Evolutionary conservation across 2,329 filamentous ascomycete genomes (phyloP), one percentile per base, ranked within the genome.

Genomic region (Aspergillus versicolor): DNA sequence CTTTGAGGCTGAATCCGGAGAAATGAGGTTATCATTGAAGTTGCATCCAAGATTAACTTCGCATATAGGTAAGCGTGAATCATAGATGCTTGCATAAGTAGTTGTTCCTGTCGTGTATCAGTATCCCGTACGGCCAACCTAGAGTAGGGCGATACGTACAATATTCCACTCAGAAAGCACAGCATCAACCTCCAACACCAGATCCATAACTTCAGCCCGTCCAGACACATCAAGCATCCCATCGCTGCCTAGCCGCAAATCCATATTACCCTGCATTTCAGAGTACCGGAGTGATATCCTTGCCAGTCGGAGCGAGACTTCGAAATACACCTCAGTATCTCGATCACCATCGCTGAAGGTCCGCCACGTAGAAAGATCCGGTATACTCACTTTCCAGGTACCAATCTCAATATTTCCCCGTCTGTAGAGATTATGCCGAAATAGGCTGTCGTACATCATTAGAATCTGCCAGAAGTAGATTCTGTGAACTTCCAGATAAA

Each of bases 401-500:
- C 47, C 47, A 5, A 1, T 13, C 27, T 30, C 27, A 19, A 50
- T 50, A 32, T 9, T 50, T 22, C 47, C 47, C 5, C 9, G 6
- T 3, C 19, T 27, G 32, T 37, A 50, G 1, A 50, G 32, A 22
- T 50, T 27, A 1, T 50, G 6, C 1, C 19, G 30, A 11, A 50
- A 50, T 5, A 37, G 21, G 7, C 40, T 13, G 19, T 50, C 32
- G 5, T 15, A 19, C n/a, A n/a, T 11, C 27, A 50, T 50, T 7
- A 50, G 19, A 15, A 50, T 50, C 17, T 50, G 47, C 47, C 47
- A 50, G 32, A 50, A 40, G 47, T 50, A 50, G 32, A 50, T 40
- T 4, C 47, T 50, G 19, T 50, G 47, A 0, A 50, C n/a, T 0
- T 22, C 47, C 38, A 11, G 15, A 9, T 50, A 50, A 2, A 50